These are phyloP conservation scores for Penicillium hordei DNA, from an alignment of 2,329 filamentous ascomycete genomes.

Conservation along the genomic window DNA sequence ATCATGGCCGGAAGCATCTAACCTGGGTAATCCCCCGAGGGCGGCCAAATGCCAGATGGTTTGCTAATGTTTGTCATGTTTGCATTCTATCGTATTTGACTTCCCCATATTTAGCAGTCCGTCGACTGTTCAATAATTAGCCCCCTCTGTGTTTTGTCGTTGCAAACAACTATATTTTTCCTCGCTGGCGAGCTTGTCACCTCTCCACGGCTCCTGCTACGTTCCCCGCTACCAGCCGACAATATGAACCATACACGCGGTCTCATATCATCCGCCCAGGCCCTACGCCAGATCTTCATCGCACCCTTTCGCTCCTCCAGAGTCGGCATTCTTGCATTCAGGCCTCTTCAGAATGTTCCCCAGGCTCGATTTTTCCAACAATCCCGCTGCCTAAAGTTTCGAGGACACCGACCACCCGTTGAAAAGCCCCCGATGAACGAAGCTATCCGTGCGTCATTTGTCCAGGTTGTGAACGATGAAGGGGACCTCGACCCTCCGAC, in stretches of 20 bases:
- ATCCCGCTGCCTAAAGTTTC: slow-evolving; percentile 10
- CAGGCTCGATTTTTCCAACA: slow-evolving; percentile 22
- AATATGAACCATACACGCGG: slow-evolving; percentile 37
- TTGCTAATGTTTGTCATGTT: slow-evolving; percentile 3
- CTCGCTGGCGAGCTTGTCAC: neutral
- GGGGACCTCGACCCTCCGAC: slow-evolving; percentile 33
- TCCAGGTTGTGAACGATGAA: slow-evolving; percentile 39
- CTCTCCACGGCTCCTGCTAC: neutral
- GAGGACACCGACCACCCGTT: slow-evolving; percentile 10
- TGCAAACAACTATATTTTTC: neutral
- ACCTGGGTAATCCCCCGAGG: neutral
- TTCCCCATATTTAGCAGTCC: slow-evolving; percentile 4
- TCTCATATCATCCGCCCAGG: slow-evolving; percentile 35
- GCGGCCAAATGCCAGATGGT: neutral
- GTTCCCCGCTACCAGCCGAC: neutral
- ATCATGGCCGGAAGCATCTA: neutral
- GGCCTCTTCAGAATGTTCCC: slow-evolving; percentile 3
- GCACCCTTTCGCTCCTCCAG: slow-evolving; percentile 20
- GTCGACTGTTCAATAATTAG: neutral
- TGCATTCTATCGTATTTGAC: neutral
- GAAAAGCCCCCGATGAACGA: slow-evolving; percentile 33
- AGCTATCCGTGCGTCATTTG: slow-evolving; percentile 31
- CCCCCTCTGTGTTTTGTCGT: neutral
- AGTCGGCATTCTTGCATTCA: slow-evolving; percentile 14
- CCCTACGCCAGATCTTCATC: slow-evolving; percentile 33